Base-by-base conservation (phyloP, 495 filamentous ascomycete species). In the Letharia lupina region DNA sequence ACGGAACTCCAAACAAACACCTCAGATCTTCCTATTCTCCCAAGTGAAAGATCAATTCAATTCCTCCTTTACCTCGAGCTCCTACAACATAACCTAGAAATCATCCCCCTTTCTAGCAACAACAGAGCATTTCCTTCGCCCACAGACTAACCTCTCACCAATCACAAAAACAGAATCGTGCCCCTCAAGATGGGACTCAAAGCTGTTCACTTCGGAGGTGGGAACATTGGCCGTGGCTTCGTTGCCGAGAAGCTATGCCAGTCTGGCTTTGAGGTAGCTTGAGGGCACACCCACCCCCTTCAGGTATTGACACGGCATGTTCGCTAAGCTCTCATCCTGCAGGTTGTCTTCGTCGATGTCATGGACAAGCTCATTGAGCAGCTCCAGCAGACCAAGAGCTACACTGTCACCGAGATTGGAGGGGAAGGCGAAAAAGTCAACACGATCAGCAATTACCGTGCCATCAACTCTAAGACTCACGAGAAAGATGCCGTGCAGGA, bases 331-430 rank as follows among this genome's bases (percentile, higher is more conserved):
- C 33, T 63, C 16, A 6, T 35, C 10, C 9, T 31, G 44, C 60
- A 96, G 72, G 92, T 98, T 70, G 82, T 96, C 78, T 98, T 98
- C 75, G 86, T 93, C 75, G 94, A 98, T 82, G 91, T 98, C 69
- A 86, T 92, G 76, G 89, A 91, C 70, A 77, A 72, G 50, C 76
- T 96, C 67, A 94, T 98, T 77, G 79, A 88, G 50, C 72, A 82
- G 23, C 82, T 98, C 42, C 89, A 97, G 72, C 79, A 82, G 23
- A 83, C 84, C 41, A 81, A 84, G 59, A 87, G 84, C 10, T 98
- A 98, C 84, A 84, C 87, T 66, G 92, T 98, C 70, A 94, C 93
- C 56, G 93, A 97, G 77, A 90, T 98, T 74, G 92, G 91, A 70
- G 82, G 86, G 50, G 88, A 93, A 39, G 92, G 91, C 66, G 92